Base-by-base conservation (phyloP, 2,329 filamentous ascomycete species). In the Nectriaceae sp. region DNA sequence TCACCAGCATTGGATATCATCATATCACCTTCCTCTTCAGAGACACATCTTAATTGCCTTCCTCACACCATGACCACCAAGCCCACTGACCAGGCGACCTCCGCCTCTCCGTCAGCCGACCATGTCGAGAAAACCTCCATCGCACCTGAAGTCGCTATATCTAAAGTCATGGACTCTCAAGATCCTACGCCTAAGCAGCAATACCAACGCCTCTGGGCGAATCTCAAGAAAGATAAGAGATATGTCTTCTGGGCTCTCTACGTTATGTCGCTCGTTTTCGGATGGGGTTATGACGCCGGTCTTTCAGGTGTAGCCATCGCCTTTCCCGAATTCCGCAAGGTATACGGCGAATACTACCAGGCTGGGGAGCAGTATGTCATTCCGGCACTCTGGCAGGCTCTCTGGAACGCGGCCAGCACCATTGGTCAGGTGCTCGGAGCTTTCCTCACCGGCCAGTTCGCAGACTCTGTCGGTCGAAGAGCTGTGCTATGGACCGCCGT, bases 361-460 rank as follows among this genome's bases (percentile, higher is more conserved):
- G 54, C 58, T 1, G 65, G 61, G 4, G 60, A 65, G 21, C 58
- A 61, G 24, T 64, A 50, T 41, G 60, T 69, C 5, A 69, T 70
- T 29, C 66, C 67, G 0, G 66, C 68, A 2, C 59, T 69, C 0
- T 70, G 66, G 66, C 66, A 70, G 46, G 67, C 65, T 37, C 62
- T 70, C 6, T 69, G 67, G 67, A 70, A 69, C 42, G 66, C 67
- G 3, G 67, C 66, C 5, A 66, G 62, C 21, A 69, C 65, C 5
- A 70, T 70, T 5, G 67, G 67, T 0, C 61, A 64, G 20, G 38
- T 64, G 1, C 47, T 64, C 29, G 62, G 62, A 6, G 62, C 62
- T 0, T 65, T 64, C 15, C 19, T 64, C 11, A 55, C 59, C 0
- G 62, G 62, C 0, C 56, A 62, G 15, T 64, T 64, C 19, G 62